Percentiles rank a stretch among this genome's conserved stretches.
These are phyloP conservation scores for Xylariales sp. DNA, from an alignment of 2,329 filamentous ascomycete species.

Conservation along the genomic window DNA sequence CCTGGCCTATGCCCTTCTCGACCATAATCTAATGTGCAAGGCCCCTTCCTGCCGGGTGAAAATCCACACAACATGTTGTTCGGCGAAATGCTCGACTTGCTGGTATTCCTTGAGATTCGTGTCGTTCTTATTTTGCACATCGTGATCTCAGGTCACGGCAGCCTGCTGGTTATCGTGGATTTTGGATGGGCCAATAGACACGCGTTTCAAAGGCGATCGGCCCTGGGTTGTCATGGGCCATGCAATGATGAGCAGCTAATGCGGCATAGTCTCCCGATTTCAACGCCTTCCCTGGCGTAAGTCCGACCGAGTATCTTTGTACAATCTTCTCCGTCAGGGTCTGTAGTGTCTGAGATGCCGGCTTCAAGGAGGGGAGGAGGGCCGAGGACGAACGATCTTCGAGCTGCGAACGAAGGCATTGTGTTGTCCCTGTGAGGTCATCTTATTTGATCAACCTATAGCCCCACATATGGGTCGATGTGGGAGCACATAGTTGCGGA, in stretches of 20 bases:
- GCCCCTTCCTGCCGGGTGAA: conserved; percentile 34
- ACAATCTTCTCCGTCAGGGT: conserved; percentile 10
- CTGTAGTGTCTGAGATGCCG: conserved; percentile 2
- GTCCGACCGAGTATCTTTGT: conserved; percentile 8
- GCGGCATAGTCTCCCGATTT: conserved; percentile 3
- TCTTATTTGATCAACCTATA: conserved; percentile 3
- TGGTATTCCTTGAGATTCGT: background rate
- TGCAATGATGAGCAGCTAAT: background rate
- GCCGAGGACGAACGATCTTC: conserved; percentile 7
- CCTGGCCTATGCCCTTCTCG: conserved; percentile 87
- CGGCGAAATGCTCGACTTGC: background rate
- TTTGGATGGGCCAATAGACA: background rate
- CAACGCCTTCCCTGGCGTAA: conserved; percentile 4
- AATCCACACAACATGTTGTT: background rate
- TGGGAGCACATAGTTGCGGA: background rate
- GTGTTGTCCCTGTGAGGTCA: conserved; percentile 4
- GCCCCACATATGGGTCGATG: background rate
- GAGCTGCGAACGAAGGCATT: conserved; percentile 9
- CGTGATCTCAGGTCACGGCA: background rate
- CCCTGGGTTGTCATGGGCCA: background rate
- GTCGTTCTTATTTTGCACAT: background rate
- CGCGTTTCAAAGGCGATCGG: background rate
- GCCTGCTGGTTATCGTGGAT: background rate
- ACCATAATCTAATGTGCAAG: conserved; percentile 94
- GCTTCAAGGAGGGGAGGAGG: conserved; percentile 7